Percentiles rank a stretch among this genome's conserved stretches.
Evolutionary conservation across 345 rosid species (phyloP).

Genomic region (Dovyalis caffra): DNA sequence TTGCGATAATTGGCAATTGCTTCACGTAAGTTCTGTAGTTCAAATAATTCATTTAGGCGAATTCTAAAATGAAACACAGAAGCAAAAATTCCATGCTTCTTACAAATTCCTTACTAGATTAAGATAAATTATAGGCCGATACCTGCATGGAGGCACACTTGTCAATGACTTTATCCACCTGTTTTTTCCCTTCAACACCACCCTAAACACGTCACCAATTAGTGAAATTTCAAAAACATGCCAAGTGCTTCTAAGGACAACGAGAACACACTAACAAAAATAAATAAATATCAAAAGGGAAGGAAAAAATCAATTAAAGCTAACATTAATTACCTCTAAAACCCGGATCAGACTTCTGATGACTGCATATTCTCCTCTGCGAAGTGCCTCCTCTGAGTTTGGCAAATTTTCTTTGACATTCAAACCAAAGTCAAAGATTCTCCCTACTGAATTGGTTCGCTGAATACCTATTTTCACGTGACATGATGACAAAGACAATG

Average conservation of each 20-base stretch:
- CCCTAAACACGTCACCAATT: slow-evolving; percentile 51
- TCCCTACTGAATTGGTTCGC: slow-evolving; percentile 77
- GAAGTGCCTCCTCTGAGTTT: slow-evolving; percentile 89
- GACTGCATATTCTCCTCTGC: slow-evolving; percentile 87
- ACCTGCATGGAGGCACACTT: slow-evolving; percentile 99
- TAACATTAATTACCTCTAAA: slow-evolving; percentile 61
- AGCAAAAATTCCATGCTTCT: slow-evolving; percentile 11
- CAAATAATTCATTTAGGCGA: slow-evolving; percentile 15
- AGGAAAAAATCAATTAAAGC: slow-evolving; percentile 8
- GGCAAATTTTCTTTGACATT: slow-evolving; percentile 60
- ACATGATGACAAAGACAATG: slow-evolving; percentile 7
- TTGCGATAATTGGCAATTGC: slow-evolving; percentile 90
- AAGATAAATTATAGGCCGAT: slow-evolving; percentile 18
- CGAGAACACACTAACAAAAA: slow-evolving; percentile 5
- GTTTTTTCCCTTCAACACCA: slow-evolving; percentile 97
- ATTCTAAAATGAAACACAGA: slow-evolving; percentile 4
- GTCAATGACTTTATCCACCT: slow-evolving; percentile 96
- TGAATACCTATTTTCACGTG: slow-evolving; percentile 56
- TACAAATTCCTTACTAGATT: slow-evolving; percentile 5
- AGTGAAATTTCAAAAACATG: slow-evolving; percentile 22
- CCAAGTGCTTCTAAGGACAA: slow-evolving; percentile 9
- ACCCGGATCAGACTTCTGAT: slow-evolving; percentile 95
- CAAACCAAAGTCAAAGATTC: slow-evolving; percentile 64
- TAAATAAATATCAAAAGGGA: not conserved
- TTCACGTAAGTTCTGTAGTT: slow-evolving; percentile 88